Base-by-base conservation (phyloP, 2,329 filamentous ascomycete genomes). In the Bipolaris sorokiniana region DNA sequence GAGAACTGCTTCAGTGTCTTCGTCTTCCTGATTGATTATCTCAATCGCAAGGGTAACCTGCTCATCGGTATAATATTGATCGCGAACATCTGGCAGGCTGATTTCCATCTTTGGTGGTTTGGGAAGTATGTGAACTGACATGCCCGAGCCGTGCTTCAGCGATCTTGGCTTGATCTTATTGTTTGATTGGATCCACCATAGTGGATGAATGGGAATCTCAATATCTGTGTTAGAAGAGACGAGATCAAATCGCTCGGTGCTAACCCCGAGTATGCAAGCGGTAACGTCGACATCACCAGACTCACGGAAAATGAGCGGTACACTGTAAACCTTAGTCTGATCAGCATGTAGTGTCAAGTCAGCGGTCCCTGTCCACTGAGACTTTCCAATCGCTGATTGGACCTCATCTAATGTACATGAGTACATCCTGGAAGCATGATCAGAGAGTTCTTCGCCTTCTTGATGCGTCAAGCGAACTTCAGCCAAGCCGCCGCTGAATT, bases 71-170 rank as follows among this genome's bases (percentile, higher is more conserved):
- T 97, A 98, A 74, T 94, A 96, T 52, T 92, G 88, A 11, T 86
- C 83, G 54, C 83, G 80, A 7, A 88, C 76, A 38, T 86, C 83
- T 2, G 85, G 80, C 9, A 91, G 78, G 23, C 80, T 83, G 44
- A 99, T 86, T 65, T 91, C 88, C 80, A 99, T 87, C 76, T 97
- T 98, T 0, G 95, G 95, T 26, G 94, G 95, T 63, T 96, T 90
- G 1, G 95, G 94, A 51, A 92, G 82, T 22, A 99, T 87, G 54
- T 86, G 88, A 54, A 96, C 84, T 1, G 80, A 79, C 33, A 84
- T 79, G 1, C 81, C 80, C 54, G 66, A 67, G 1, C 68, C 63
- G 26, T 70, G 65, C 41, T 69, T 71, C 18, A 76, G 42, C 40
- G 68, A 70, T 34, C 71, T 67, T 34, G 70, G 54, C 38, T 67